phyloP scores from a whole-genome alignment of 345 rosid genomes.

The Boechera divaricarpa region DNA sequence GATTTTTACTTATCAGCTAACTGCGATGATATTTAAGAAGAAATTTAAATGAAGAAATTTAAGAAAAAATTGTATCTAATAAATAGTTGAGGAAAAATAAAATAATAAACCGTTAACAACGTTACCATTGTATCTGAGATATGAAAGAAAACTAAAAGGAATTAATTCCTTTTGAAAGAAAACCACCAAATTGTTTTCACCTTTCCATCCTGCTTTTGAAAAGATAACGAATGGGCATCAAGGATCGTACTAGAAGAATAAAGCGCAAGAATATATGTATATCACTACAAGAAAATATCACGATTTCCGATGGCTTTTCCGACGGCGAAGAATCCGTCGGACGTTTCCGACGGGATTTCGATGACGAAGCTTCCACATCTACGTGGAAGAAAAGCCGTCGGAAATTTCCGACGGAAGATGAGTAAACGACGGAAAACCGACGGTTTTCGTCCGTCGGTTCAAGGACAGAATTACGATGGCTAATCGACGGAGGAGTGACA shows the following conservation, averaged over 20 bases:
- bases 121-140: neutral
- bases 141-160: neutral
- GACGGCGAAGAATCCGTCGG: too few species aligned
- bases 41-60: neutral
- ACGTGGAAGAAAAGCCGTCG: too few species aligned
- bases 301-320: too few species aligned
- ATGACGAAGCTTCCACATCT: too few species aligned
- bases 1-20: neutral
- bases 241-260: neutral
- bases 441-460: too few species aligned
- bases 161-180: constrained; percentile 15
- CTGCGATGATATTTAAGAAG: neutral
- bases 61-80: neutral
- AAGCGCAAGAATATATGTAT: neutral
- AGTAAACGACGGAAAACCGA: too few species aligned
- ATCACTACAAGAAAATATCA: too few species aligned
- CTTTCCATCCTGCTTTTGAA: constrained; percentile 21
- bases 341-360: too few species aligned
- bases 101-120: neutral
- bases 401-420: too few species aligned
- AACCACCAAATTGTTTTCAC: neutral
- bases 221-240: constrained; percentile 11
- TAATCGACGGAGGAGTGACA: too few species aligned
- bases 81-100: neutral
- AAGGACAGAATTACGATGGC: too few species aligned